Percentiles rank a stretch among this genome's conserved stretches.
These are phyloP conservation scores for Nakaseomyces delphensis DNA, from an alignment of 1,139 yeast genomes.

Conservation along the genomic window DNA sequence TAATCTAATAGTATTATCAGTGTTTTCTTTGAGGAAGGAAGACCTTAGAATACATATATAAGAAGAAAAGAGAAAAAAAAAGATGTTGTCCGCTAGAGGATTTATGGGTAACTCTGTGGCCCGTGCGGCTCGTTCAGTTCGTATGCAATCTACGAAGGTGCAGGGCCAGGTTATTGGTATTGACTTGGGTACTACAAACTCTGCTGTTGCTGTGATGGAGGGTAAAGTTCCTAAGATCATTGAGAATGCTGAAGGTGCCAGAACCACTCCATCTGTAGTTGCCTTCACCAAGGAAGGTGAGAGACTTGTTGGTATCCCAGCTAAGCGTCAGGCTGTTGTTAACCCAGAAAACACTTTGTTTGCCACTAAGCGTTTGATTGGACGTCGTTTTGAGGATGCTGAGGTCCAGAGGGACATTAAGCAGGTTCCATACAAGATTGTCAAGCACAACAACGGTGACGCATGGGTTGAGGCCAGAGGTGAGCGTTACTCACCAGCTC, in stretches of 20 bases:
- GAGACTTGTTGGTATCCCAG: slow-evolving; percentile 95
- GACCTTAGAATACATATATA: not conserved
- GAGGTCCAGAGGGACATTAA: slow-evolving; percentile 96
- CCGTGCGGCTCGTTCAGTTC: slow-evolving; percentile 12
- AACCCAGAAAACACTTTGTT: slow-evolving; percentile 96
- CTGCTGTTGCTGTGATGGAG: slow-evolving; percentile 97
- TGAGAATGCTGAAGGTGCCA: slow-evolving; percentile 97
- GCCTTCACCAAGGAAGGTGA: slow-evolving; percentile 97
- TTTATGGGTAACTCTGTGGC: slow-evolving; percentile 3
- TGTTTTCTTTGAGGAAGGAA: too few relatives aligned
- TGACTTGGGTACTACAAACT: slow-evolving; percentile 98
- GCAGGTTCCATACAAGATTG: slow-evolving; percentile 95
- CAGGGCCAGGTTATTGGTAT: slow-evolving; percentile 81
- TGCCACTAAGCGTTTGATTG: slow-evolving; percentile 97
- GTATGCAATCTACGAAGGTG: slow-evolving; percentile 43
- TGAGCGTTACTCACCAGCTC: slow-evolving; percentile 89
- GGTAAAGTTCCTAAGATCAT: slow-evolving; percentile 94
- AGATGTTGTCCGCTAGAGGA: slow-evolving; percentile 7
- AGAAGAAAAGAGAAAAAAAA: not conserved
- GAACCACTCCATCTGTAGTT: slow-evolving; percentile 97
- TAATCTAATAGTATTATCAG: too few relatives aligned
- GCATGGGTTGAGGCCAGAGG: slow-evolving; percentile 99
- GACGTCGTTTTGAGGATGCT: slow-evolving; percentile 91
- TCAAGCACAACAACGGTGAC: slow-evolving; percentile 93
- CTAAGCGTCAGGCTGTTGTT: slow-evolving; percentile 98